phyloP scores from a whole-genome alignment of 352 stramenopile genomes.

The Ophiocytium majus region DNA sequence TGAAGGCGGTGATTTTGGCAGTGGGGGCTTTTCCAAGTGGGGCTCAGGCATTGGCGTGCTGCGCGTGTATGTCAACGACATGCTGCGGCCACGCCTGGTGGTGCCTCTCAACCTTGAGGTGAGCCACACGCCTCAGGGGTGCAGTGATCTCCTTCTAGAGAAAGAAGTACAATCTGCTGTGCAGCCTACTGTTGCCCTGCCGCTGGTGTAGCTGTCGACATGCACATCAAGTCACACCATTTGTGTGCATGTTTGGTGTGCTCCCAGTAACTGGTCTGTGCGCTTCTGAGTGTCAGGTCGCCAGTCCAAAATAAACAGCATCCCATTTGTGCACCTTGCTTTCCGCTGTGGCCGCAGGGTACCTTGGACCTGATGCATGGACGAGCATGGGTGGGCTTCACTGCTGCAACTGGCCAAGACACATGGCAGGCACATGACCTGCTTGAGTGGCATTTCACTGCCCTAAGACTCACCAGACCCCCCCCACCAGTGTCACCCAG shows the following conservation, averaged over 20 bases:
- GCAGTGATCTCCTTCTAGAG: too few relatives aligned
- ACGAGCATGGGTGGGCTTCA: constrained; percentile 84
- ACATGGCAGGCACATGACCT: constrained; percentile 83
- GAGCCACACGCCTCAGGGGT: too few relatives aligned
- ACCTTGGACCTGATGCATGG: constrained; percentile 73
- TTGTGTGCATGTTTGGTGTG: too few relatives aligned
- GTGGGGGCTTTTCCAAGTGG: constrained; percentile 63
- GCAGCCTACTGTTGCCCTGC: too few relatives aligned
- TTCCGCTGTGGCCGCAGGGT: background rate
- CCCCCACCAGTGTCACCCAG: constrained; percentile 14
- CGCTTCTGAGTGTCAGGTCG: too few relatives aligned
- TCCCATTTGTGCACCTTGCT: background rate
- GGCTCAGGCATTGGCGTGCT: constrained; percentile 69
- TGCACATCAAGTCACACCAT: too few relatives aligned
- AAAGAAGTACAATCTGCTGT: too few relatives aligned
- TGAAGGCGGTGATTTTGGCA: constrained; percentile 51
- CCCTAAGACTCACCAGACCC: constrained; percentile 54
- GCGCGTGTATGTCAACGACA: constrained; percentile 73
- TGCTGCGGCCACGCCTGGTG: constrained; percentile 68
- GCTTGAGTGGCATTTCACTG: constrained; percentile 73
- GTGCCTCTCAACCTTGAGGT: constrained; percentile 77
- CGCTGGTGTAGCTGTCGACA: too few relatives aligned
- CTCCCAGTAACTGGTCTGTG: too few relatives aligned
- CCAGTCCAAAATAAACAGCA: background rate
- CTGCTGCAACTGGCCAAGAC: constrained; percentile 71